A percentile compares a stretch with the other conserved stretches of the same genome.
Conservation (phyloP, 169 alveolate genomes). For the Perkinsus chesapeaki region DNA sequence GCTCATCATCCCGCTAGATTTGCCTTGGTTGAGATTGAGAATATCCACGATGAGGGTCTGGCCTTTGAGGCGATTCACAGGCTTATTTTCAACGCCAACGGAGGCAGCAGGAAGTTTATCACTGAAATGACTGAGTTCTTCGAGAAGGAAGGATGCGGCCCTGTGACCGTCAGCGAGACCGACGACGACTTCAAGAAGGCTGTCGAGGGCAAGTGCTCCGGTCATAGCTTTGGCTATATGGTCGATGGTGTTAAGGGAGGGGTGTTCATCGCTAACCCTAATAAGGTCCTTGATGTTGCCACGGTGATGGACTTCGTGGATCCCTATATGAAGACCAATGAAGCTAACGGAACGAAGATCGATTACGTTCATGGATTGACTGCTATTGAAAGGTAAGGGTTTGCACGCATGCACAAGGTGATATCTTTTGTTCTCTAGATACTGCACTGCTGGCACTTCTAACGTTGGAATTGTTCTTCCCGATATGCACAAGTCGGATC, state of each 20-base stretch:
- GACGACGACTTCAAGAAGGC: not conserved
- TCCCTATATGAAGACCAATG: not conserved
- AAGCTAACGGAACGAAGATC: not conserved
- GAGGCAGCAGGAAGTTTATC: slow-evolving; percentile 9
- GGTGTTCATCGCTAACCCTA: not conserved
- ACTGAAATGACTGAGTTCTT: not conserved
- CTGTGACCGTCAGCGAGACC: not conserved
- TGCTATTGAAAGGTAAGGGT: not conserved
- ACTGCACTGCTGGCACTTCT: not conserved
- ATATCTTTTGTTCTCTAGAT: not conserved
- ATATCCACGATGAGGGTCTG: slow-evolving; percentile 43
- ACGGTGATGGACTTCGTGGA: not conserved
- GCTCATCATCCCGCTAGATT: slow-evolving; percentile 44
- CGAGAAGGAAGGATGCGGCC: not conserved
- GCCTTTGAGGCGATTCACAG: slow-evolving; percentile 51
- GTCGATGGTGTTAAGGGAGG: not conserved
- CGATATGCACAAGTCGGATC: slow-evolving; percentile 31
- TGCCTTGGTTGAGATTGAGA: slow-evolving; percentile 44
- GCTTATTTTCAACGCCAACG: slow-evolving; percentile 31
- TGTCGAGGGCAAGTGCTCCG: not conserved
- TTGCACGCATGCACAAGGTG: not conserved
- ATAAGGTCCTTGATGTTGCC: not conserved
- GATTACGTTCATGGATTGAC: not conserved
- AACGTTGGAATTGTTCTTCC: not conserved
- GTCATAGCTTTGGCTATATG: not conserved